Conservation (phyloP, 192 early-diverging fungal genomes). For the Coemansia sp. region DNA sequence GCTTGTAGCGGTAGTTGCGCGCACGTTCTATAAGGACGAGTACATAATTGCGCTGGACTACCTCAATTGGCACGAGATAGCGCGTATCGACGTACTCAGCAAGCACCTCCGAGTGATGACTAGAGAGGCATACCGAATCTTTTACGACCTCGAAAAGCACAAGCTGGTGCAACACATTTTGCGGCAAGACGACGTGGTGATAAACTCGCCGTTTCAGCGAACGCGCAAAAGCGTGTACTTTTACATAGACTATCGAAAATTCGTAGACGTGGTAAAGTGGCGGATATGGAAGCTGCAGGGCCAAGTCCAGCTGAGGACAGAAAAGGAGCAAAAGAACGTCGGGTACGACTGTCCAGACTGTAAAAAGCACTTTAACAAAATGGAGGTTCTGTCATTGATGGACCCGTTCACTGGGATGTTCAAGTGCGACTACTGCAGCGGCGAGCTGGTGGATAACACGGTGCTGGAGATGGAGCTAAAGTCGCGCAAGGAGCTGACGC, state of each 20-base stretch:
- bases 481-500: conserved; percentile 59
- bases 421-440: conserved; percentile 64
- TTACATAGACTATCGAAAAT: conserved; percentile 92
- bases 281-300: conserved; percentile 85
- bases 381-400: conserved; percentile 63
- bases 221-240: conserved; percentile 65
- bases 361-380: conserved; percentile 59
- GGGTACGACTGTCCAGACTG: conserved; percentile 71
- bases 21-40: conserved; percentile 82
- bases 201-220: conserved; percentile 56
- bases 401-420: conserved; percentile 55
- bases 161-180: conserved; percentile 59
- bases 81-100: conserved; percentile 80
- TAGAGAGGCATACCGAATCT: conserved; percentile 78
- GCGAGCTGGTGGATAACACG: conserved; percentile 64
- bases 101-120: conserved; percentile 63
- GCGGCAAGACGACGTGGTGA: conserved; percentile 34
- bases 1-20: conserved; percentile 74
- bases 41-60: conserved; percentile 84
- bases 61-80: conserved; percentile 70
- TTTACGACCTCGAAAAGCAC: conserved; percentile 77
- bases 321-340: conserved; percentile 72
- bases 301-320: conserved; percentile 60
- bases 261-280: conserved; percentile 92
- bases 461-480: conserved; percentile 62